A percentile compares a stretch with the other conserved stretches of the same genome.
phyloP scores from a whole-genome alignment of 495 filamentous ascomycete genomes.

The Rhypophila decipiens region DNA sequence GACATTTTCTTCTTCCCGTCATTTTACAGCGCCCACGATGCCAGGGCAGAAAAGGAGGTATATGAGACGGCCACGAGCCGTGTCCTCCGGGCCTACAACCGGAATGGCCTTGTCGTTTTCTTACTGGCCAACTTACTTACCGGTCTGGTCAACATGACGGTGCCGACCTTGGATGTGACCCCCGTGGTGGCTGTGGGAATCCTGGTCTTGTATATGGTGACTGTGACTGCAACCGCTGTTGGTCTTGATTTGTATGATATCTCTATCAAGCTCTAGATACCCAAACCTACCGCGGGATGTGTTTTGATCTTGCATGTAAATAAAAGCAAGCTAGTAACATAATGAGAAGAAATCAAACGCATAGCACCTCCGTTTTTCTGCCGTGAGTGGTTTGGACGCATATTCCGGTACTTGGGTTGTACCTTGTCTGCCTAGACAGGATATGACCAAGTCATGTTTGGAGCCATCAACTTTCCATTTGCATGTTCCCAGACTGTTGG shows the following conservation, averaged over 20 bases:
- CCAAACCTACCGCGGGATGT: neutral
- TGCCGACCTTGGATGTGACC: slow-evolving; percentile 69
- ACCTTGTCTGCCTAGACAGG: too few species aligned
- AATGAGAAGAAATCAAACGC: neutral
- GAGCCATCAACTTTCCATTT: too few species aligned
- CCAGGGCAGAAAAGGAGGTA: slow-evolving; percentile 48
- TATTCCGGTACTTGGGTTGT: too few species aligned
- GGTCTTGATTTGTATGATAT: slow-evolving; percentile 64
- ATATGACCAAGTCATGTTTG: too few species aligned
- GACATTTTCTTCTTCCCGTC: slow-evolving; percentile 73
- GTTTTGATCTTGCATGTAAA: too few species aligned
- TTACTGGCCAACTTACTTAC: slow-evolving; percentile 84
- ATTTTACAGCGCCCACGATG: slow-evolving; percentile 50
- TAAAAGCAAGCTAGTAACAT: neutral
- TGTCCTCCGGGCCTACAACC: slow-evolving; percentile 76
- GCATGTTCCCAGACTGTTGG: too few species aligned
- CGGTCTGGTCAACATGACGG: slow-evolving; percentile 76
- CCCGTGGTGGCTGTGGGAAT: slow-evolving; percentile 62
- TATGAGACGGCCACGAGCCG: slow-evolving; percentile 64
- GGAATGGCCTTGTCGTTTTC: slow-evolving; percentile 82
- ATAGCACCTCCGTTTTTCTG: neutral
- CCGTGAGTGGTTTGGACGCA: too few species aligned
- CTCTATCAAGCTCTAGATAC: slow-evolving; percentile 62
- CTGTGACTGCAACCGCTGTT: slow-evolving; percentile 62
- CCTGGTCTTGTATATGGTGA: slow-evolving; percentile 61